A percentile compares a stretch with the other conserved stretches of the same genome.
These are phyloP conservation scores for Rhodosporidiobolus sp. DNA, from an alignment of 768 basidiomycete genomes.

Conservation along the genomic window DNA sequence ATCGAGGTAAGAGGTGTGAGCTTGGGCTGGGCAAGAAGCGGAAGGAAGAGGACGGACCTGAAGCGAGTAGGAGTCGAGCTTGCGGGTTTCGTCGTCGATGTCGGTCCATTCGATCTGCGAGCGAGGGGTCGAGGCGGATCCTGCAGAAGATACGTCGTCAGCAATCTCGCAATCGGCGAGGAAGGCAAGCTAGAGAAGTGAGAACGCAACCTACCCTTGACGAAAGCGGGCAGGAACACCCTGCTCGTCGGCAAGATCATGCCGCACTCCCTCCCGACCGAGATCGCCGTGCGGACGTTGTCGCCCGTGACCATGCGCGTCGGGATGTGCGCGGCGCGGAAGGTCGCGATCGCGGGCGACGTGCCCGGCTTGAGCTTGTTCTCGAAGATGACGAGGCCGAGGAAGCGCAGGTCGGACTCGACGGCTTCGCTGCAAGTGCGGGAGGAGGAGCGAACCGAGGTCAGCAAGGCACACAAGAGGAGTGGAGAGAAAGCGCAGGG, in stretches of 20 bases:
- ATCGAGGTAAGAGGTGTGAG: slow-evolving; percentile 51
- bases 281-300: slow-evolving; percentile 92
- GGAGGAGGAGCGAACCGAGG: slow-evolving; percentile 1
- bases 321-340: slow-evolving; percentile 83
- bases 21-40: slow-evolving; percentile 44
- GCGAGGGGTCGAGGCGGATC: slow-evolving; percentile 48
- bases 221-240: slow-evolving; percentile 79
- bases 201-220: slow-evolving; percentile 57
- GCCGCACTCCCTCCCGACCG: slow-evolving; percentile 89
- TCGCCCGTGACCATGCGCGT: slow-evolving; percentile 99
- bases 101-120: slow-evolving; percentile 82
- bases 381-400: slow-evolving; percentile 95
- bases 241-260: slow-evolving; percentile 83
- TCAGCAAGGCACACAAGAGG: neutral
- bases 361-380: slow-evolving; percentile 95
- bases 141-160: slow-evolving; percentile 44
- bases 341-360: slow-evolving; percentile 77
- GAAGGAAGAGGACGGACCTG: slow-evolving; percentile 49
- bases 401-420: slow-evolving; percentile 81
- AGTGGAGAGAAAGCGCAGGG: slow-evolving; percentile 1
- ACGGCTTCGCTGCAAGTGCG: slow-evolving; percentile 74
- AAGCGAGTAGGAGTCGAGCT: slow-evolving; percentile 81
- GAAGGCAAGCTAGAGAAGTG: slow-evolving; percentile 49
- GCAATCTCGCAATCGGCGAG: no score
- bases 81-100: slow-evolving; percentile 80